Base-by-base conservation (phyloP, 306 rosid species). In the Macrotyloma uniflorum region DNA sequence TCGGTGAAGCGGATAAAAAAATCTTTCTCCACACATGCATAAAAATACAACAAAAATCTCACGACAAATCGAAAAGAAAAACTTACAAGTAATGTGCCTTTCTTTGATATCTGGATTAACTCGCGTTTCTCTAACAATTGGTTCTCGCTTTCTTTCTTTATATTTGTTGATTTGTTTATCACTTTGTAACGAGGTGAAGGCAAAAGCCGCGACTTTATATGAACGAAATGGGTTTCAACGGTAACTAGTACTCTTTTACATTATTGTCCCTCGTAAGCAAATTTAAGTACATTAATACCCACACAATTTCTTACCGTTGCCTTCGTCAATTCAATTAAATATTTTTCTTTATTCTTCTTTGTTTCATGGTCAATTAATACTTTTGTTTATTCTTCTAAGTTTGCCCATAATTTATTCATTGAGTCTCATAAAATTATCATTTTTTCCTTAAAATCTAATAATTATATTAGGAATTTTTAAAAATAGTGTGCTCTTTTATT, bases 171-270 rank as follows among this genome's bases (percentile, higher is more conserved):
- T 65, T 75, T 53, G 19, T 33, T 0, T 26, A 47, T 45, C 20
- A 23, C 10, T 43, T 36, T 12, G 11, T 14, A 45, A 62, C 4
- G 0, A 20, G 0, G 55, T 4, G 53, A 16, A 9, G 15, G 36
- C 22, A 26, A 0, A 6, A 35, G 8, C 28, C 13, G 36, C 2
- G 1, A 22, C 20, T 7, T 43, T 54, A 76, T 16, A 77, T 7
- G 22, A 32, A 12, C n/a, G 74, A 8, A 26, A 16, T 13, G 13
- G 4, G 42, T 38, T 78, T 83, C 79, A 88, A 88, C 89, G 91
- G 91, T 88, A 85, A 85, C 87, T 55, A 58, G 4, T 0, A 0
- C 2, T 10, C 62, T 70, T 78, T 88, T 78, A 85, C 89, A 45
- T 20, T 74, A 18, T 19, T 83, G 20, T 67, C 86, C 91, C 71